Conservation (phyloP, 176 grass and related monocot species). For the Rhynchospora tenuis region DNA sequence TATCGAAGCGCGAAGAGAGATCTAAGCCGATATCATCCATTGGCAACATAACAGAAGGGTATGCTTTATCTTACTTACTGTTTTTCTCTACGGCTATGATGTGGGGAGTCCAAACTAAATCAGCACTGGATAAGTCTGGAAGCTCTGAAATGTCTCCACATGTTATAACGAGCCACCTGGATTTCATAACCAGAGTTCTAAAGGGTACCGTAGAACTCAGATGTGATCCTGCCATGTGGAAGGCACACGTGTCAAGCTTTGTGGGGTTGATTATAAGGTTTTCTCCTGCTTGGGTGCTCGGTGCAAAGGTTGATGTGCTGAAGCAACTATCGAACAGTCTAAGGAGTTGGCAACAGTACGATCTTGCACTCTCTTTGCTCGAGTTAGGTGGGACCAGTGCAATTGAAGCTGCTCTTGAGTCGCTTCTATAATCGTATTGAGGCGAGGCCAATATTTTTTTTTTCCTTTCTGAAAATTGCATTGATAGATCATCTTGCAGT, state of each 20-base stretch:
- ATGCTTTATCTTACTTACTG: slow-evolving; percentile 42
- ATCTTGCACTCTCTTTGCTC: slow-evolving; percentile 62
- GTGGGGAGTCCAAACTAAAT: slow-evolving; percentile 48
- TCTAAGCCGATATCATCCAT: slow-evolving; percentile 27
- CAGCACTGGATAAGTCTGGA: slow-evolving; percentile 14
- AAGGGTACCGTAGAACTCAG: slow-evolving; percentile 57
- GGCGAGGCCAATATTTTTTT: background rate
- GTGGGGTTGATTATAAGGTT: slow-evolving; percentile 61
- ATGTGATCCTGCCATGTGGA: slow-evolving; percentile 68
- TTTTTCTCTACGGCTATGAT: slow-evolving; percentile 39
- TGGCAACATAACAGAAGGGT: slow-evolving; percentile 40
- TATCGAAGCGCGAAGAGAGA: slow-evolving; percentile 39
- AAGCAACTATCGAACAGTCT: slow-evolving; percentile 50
- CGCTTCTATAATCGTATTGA: background rate
- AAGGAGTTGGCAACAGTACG: slow-evolving; percentile 54
- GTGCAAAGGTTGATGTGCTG: slow-evolving; percentile 54
- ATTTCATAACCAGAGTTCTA: slow-evolving; percentile 55
- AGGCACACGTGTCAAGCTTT: slow-evolving; percentile 60
- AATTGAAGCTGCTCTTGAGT: background rate
- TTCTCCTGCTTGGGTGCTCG: slow-evolving; percentile 59
- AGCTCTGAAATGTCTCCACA: slow-evolving; percentile 35
- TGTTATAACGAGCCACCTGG: slow-evolving; percentile 53
- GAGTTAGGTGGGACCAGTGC: slow-evolving; percentile 46
- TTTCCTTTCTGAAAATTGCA: background rate
- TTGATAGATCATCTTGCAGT: background rate